Percentiles rank a stretch among this genome's conserved stretches.
Conservation (phyloP, 2,329 filamentous ascomycete species). For the Colletotrichum somersetense region DNA sequence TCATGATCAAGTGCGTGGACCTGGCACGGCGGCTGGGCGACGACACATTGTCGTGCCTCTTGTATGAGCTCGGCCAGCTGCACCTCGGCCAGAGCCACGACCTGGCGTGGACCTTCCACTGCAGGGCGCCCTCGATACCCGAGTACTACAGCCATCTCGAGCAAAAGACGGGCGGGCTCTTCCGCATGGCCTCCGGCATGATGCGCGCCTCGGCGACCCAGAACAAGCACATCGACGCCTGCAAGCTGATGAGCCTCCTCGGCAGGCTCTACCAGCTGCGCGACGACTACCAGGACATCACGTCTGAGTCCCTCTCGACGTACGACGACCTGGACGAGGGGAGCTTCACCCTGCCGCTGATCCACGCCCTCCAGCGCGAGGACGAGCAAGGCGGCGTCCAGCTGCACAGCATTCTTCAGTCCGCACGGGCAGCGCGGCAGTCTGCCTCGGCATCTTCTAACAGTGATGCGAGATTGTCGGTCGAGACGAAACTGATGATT, state of each 20-base stretch:
- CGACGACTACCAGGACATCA: slow-evolving; percentile 25
- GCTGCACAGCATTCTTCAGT: slow-evolving; percentile 18
- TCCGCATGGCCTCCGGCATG: slow-evolving; percentile 23
- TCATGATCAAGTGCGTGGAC: slow-evolving; percentile 43
- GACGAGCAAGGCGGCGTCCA: slow-evolving; percentile 4
- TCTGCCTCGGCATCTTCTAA: neutral
- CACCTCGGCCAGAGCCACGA: slow-evolving; percentile 48
- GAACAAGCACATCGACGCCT: slow-evolving; percentile 18
- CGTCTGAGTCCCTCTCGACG: slow-evolving; percentile 17
- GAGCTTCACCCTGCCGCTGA: slow-evolving; percentile 17
- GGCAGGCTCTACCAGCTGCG: slow-evolving; percentile 25
- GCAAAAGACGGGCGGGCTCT: slow-evolving; percentile 23
- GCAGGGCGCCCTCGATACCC: slow-evolving; percentile 42
- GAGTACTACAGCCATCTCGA: slow-evolving; percentile 45
- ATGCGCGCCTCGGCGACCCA: slow-evolving; percentile 23
- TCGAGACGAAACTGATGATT: neutral
- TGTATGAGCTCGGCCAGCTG: slow-evolving; percentile 32
- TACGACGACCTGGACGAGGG: slow-evolving; percentile 24
- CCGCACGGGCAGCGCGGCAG: slow-evolving; percentile 8
- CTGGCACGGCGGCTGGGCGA: slow-evolving; percentile 42
- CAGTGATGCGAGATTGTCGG: neutral
- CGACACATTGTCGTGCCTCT: slow-evolving; percentile 41
- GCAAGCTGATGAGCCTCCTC: slow-evolving; percentile 21
- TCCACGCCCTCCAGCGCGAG: slow-evolving; percentile 19
- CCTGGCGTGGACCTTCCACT: slow-evolving; percentile 45